Base-by-base conservation (phyloP, 2,329 filamentous ascomycete genomes). In the Chaetomium sp. region DNA sequence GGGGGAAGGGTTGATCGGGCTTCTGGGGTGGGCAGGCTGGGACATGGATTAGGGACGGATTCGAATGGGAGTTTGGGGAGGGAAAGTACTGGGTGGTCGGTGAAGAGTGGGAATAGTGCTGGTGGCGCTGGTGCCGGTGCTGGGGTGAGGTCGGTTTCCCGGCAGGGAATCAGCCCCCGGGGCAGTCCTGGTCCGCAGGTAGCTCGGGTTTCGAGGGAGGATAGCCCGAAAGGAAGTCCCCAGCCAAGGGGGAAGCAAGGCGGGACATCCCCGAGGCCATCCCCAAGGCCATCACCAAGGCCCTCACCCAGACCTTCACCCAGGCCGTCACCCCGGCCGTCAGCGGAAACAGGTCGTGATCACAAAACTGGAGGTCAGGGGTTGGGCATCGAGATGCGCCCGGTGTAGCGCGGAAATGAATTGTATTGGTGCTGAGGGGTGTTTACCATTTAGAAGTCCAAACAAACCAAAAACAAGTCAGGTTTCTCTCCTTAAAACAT, bases 271-370 rank as follows among this genome's bases (percentile, higher is more conserved):
- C 60, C 60, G 23, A 57, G 60, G 9, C 60, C 31, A 4, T 58
- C 55, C 5, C 38, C 38, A 2, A 42, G 7, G 4, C 42, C 31
- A 4, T 58, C 55, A 42, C 38, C 38, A 6, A 42, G 38, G 1
- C 42, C 53, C 5, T 62, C 60, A 19, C 60, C 60, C 6, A 57
- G 60, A 16, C 60, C 45, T 4, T 58, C 54, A 42, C 35, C 35
- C 1, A 16, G 33, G 1, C 38, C 51, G 27, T 62, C 60, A 9
- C 60, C 60, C 10, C 50, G 60, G 13, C 60, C 42, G 13, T 58
- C 55, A 6, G 54, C 42, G 1, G 54, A 45, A 31, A 45, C 42
- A 9, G 19, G 33, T 13, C 16, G 54, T 21, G 38, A 25, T 16
- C 27, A 50, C 35, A 25, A 45, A 23, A 19, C 10, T 23, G 23